Evolutionary conservation across 2,329 filamentous ascomycete species (phyloP), one percentile per base, ranked within the genome.

Genomic region (Cladophialophora psammophila): DNA sequence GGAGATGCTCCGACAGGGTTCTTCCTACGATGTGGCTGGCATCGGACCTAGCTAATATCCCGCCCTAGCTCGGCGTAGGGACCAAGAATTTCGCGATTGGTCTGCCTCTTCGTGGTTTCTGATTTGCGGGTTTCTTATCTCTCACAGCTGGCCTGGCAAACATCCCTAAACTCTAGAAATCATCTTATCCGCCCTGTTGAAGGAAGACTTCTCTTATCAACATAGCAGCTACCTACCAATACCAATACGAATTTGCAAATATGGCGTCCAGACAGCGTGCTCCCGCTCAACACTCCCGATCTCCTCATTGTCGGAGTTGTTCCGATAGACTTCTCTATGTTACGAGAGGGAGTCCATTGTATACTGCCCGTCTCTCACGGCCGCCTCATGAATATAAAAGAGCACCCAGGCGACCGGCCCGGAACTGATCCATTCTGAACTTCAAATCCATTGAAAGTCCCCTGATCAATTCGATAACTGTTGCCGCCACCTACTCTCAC

Each of bases 101-200:
- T 5, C 32, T 1, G 6, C 13, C 13, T 9, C 2, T 34, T 35
- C 31, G 31, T 13, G 34, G 10, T 36, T 4, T 34, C 13, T 35
- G 53, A 20, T 12, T 20, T 9, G 53, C 53, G 53, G 53, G 53
- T 6, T 52, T 20, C 57, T 60, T 60, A 60, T 60, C 57, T 60
- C 57, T 48, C 13, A 5, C 42, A 50, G 4, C n/a, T 52, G 26
- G 10, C 26, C 57, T 36, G 8, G 10, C 18, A 52, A n/a, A 20
- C 57, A 38, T 12, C 2, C 9, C 20, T 52, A 50, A 40, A 60
- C 38, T 12, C 8, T 20, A 18, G 15, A 18, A 52, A 26, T 35
- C 38, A 36, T 26, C 42, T 52, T 31, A 36, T 35, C 42, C 32
- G 40, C 40, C 38, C 57, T 48, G 57, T 52, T 60, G 26, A 18